These are phyloP conservation scores for Podospora australis DNA, from an alignment of 495 filamentous ascomycete species.

Conservation along the genomic window DNA sequence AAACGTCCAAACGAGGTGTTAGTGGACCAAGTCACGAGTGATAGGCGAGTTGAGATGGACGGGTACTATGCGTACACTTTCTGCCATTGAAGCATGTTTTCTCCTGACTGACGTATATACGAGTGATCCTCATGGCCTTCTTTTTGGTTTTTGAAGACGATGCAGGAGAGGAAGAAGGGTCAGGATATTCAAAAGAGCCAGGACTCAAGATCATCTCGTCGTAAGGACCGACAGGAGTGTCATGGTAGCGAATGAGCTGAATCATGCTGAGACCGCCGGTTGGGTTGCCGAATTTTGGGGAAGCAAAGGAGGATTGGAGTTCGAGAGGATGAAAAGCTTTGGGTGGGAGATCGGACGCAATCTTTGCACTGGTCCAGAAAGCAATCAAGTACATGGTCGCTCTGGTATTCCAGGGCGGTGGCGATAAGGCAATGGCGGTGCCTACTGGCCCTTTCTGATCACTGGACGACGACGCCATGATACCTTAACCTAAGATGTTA, in stretches of 20 bases:
- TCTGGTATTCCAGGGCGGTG: constrained; percentile 38
- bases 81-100: constrained; percentile 43
- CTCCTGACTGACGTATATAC: constrained; percentile 47
- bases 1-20: background rate
- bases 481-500: too few species aligned
- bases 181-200: constrained; percentile 34
- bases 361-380: constrained; percentile 25
- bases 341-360: constrained; percentile 19
- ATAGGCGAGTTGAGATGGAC: too few species aligned
- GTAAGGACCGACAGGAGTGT: constrained; percentile 45
- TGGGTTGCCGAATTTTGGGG: constrained; percentile 25
- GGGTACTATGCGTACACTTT: constrained; percentile 24
- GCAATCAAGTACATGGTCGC: constrained; percentile 32
- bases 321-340: constrained; percentile 40
- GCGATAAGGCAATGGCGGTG: constrained; percentile 8
- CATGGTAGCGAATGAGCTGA: constrained; percentile 43
- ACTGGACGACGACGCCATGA: too few species aligned
- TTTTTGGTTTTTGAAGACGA: constrained; percentile 20
- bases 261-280: constrained; percentile 40
- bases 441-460: too few species aligned
- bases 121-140: constrained; percentile 30
- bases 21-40: too few species aligned
- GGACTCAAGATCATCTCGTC: constrained; percentile 45
- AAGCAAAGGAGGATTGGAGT: constrained; percentile 24
- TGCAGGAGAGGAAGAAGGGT: constrained; percentile 11